phyloP scores from a whole-genome alignment of 768 basidiomycete genomes.

The Kwoniella botswanensis region DNA sequence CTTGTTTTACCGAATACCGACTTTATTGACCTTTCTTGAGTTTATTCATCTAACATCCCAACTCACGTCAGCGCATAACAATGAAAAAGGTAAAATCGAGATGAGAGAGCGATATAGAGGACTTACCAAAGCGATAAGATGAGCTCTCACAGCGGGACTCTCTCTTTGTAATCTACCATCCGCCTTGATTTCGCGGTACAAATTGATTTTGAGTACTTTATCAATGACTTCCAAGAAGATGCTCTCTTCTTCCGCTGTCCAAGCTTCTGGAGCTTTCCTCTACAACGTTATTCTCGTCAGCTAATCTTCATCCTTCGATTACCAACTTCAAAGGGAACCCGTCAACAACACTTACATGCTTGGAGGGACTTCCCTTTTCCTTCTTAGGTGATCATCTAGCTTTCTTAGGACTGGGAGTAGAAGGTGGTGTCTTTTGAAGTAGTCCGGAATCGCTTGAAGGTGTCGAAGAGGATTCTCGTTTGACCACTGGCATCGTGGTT shows the following conservation, averaged over 20 bases:
- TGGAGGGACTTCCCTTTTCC: background rate
- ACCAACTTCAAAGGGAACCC: no score
- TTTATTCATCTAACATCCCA: slow-evolving; percentile 29
- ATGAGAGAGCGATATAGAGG: no score
- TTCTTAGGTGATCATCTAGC: slow-evolving; percentile 2
- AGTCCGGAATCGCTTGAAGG: background rate
- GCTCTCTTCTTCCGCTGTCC: slow-evolving; percentile 42
- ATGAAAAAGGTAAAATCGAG: no score
- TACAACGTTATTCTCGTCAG: no score
- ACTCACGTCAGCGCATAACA: slow-evolving; percentile 9
- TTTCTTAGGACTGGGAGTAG: slow-evolving; percentile 1
- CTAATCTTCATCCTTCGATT: no score
- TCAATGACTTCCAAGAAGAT: slow-evolving; percentile 39
- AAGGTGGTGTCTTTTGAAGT: background rate
- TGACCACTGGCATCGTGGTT: slow-evolving; percentile 4
- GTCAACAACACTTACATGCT: slow-evolving; percentile 4
- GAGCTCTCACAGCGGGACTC: slow-evolving; percentile 31
- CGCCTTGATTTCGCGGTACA: slow-evolving; percentile 35
- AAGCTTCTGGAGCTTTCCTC: no score
- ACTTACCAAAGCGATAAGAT: slow-evolving; percentile 39
- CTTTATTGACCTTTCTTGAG: slow-evolving; percentile 23
- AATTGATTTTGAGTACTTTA: slow-evolving; percentile 6
- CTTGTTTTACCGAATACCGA: no score
- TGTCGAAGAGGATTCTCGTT: slow-evolving; percentile 7
- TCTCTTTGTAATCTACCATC: slow-evolving; percentile 39